Evolutionary conservation across 306 rosid species (phyloP), one percentile per base, ranked within the genome.

Genomic region (Trichosanthes truncata): DNA sequence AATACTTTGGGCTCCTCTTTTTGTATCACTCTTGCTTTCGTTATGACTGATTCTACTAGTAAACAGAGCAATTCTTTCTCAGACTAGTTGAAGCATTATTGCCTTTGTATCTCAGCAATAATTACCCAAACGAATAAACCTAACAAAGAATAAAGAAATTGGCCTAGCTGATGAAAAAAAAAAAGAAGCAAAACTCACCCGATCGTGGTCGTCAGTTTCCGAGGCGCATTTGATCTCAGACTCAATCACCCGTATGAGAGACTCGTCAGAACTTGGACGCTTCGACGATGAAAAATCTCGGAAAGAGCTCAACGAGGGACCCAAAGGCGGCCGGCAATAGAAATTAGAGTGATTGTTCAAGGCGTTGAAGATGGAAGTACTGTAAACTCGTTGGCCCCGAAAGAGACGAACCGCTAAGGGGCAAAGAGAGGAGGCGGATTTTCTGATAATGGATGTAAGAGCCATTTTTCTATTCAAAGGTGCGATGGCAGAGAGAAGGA

Each of bases 141-240:
- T 31, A 2, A 20, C 18, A 41, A 68, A 21, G 76, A 45, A 35
- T 36, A 23, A 62, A 5, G 20, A 66, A 29, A 76, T 13, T 7
- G 35, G 43, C 7, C 7, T 5, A 49, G 55, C 5, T 15, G 55
- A 13, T 49, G 53, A 18, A 35, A 12, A 25, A 67, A 0, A 6
- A 18, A 31, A 61, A 1, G 3, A 79, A 46, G 11, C 74, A 67
- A 41, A 51, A 65, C 85, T 85, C 71, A 95, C 97, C 80, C 84
- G 75, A 33, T 69, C 79, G 51, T 87, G 86, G 33, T 88, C 91
- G 14, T 90, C 97, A 7, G 89, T 41, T 56, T 90, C 97, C 69
- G 76, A 45, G 18, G 97, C 91, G 55, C 87, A 90, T 52, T 76
- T 20, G 67, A 95, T 93, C 86, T 95, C 97, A 1, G 88, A 87